Conservation (phyloP, 1,284 basidiomycete species). For the Marasmius sp. region DNA sequence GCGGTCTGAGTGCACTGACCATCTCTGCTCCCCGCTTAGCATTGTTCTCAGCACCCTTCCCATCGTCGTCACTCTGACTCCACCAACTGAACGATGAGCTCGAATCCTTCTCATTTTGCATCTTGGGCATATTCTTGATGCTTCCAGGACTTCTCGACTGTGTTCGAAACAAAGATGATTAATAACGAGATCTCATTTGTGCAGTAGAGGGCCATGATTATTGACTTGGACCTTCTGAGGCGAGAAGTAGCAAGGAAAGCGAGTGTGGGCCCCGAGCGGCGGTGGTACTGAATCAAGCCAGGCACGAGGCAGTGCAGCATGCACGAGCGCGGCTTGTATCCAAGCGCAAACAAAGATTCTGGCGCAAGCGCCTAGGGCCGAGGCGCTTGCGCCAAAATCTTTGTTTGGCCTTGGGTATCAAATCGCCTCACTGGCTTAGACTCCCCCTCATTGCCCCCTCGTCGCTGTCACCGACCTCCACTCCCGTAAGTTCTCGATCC, state of each 20-base stretch:
- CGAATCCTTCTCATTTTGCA: background rate
- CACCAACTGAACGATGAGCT: background rate
- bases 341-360: no score
- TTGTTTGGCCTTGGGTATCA: no score
- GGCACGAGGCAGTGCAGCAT: no score
- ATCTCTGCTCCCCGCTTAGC: background rate
- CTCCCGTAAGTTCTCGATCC: no score
- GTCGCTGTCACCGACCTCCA: no score
- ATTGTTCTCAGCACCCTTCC: background rate
- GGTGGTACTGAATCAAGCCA: background rate
- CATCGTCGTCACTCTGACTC: background rate
- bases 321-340: no score
- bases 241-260: background rate
- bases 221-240: background rate
- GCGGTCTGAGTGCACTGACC: background rate
- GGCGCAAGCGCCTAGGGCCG: no score
- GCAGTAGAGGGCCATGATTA: background rate
- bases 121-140: background rate
- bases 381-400: no score
- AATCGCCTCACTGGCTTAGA: no score
- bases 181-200: background rate
- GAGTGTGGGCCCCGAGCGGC: background rate
- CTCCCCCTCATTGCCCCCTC: no score
- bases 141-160: constrained; percentile 1
- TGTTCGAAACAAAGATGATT: background rate